Evolutionary conservation across 2,329 filamentous ascomycete genomes (phyloP), one percentile per base, ranked within the genome.

Genomic region (Colletotrichum neosansevieriae): DNA sequence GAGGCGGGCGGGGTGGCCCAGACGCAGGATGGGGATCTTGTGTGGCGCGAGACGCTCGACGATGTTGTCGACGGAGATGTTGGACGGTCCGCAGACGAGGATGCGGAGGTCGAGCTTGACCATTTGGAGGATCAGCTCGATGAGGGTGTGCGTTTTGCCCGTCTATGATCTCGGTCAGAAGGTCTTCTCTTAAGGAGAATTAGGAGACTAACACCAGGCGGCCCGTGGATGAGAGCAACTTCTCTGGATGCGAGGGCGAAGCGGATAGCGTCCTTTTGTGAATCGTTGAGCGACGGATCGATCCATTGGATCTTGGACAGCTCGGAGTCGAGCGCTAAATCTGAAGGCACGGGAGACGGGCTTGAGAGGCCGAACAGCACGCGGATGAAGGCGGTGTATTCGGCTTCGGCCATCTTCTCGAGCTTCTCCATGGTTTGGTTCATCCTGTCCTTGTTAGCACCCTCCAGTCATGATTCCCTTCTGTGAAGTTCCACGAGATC

Each of bases 1-100:
- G 29, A 99, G 85, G 19, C 96, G 90, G 1, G 96, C 96, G 0
- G 96, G 96, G 78, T 99, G 96, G 1, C 96, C 96, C 0, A 99
- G 88, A 2, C 96, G 91, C 40, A 98, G 87, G 74, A 98, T 94
- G 0, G 94, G 91, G 1, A 98, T 85, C 75, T 94, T 94, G 78
- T 94, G 92, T 0, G 92, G 89, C 2, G 94, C 89, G 2, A 98
- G 86, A 7, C 96, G 90, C 80, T 99, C 96, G 9, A 98, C 94
- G 66, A 99, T 97, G 76, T 99, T 99, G 85, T 99, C 96, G 1
- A 99, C 96, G 0, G 94, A 96, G 73, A 99, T 94, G 77, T 99
- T 99, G 34, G 94, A 97, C 0, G 96, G 96, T 0, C 95, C 96
- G 75, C 96, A 98, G n/a, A 98, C 95, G 2, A 98, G 85, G 11